Conservation (phyloP, 306 rosid genomes). For the Luffa aegyptiaca region DNA sequence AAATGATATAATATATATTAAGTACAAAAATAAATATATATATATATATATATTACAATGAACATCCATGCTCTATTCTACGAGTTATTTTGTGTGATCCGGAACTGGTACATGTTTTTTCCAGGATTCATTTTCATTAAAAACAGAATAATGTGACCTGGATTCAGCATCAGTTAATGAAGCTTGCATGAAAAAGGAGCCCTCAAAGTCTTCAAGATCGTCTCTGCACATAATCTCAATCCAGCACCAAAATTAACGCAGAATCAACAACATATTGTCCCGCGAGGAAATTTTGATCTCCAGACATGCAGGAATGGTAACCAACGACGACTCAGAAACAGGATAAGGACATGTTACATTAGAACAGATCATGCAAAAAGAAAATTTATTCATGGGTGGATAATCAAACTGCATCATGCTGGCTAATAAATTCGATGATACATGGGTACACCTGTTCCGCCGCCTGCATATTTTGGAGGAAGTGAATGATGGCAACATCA, state of each 20-base stretch:
- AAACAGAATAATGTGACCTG: neutral
- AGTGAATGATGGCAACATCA: neutral
- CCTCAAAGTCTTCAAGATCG: neutral
- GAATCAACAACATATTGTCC: neutral
- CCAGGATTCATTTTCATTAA: neutral
- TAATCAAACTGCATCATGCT: conserved; percentile 46
- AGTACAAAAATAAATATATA: neutral
- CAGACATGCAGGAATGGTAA: neutral
- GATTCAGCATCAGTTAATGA: neutral
- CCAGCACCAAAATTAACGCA: neutral
- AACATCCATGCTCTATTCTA: neutral
- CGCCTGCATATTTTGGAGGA: conserved; percentile 40
- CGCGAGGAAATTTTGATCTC: neutral
- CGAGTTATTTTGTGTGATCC: neutral
- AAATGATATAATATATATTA: neutral
- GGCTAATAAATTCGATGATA: conserved; percentile 59
- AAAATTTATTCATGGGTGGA: neutral
- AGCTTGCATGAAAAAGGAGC: neutral
- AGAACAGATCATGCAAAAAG: neutral
- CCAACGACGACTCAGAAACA: neutral
- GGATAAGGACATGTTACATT: neutral
- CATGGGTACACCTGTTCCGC: conserved; percentile 76
- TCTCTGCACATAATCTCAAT: neutral
- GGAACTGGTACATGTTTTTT: neutral
- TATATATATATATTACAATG: neutral